Conservation (phyloP, 2,329 filamentous ascomycete species). For the Cordyceps pruinosa region DNA sequence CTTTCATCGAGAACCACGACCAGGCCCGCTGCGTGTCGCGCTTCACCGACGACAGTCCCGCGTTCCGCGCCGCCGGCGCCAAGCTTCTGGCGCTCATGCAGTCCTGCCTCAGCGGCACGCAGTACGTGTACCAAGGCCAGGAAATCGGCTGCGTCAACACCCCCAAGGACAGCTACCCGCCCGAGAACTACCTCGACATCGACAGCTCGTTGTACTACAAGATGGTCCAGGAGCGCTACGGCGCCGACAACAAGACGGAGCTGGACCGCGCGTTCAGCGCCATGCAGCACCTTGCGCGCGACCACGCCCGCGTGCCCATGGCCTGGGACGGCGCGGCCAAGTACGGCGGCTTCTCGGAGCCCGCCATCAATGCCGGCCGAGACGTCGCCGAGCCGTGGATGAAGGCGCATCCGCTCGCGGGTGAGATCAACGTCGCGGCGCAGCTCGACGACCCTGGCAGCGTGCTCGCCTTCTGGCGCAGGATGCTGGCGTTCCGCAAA, state of each 20-base stretch:
- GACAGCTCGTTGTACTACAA: conserved; percentile 39
- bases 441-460: conserved; percentile 39
- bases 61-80: conserved; percentile 40
- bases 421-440: conserved; percentile 47
- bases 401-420: conserved; percentile 25
- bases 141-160: conserved; percentile 60
- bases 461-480: conserved; percentile 28
- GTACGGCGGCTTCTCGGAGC: conserved; percentile 29
- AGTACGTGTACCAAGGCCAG: conserved; percentile 62
- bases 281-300: conserved; percentile 36
- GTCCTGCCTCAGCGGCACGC: conserved; percentile 47
- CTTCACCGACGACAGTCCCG: conserved; percentile 43
- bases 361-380: conserved; percentile 26
- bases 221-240: conserved; percentile 24
- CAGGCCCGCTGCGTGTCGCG: conserved; percentile 52
- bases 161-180: conserved; percentile 49
- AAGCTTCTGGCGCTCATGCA: conserved; percentile 54
- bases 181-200: conserved; percentile 46
- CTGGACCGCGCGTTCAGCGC: conserved; percentile 29
- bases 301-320: conserved; percentile 61
- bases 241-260: conserved; percentile 24
- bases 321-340: conserved; percentile 47
- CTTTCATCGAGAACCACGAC: conserved; percentile 61
- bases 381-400: conserved; percentile 27
- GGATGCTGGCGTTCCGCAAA: conserved; percentile 22